Evolutionary conservation across 2,329 filamentous ascomycete genomes (phyloP).

Genomic region (Chaetomium strumarium): DNA sequence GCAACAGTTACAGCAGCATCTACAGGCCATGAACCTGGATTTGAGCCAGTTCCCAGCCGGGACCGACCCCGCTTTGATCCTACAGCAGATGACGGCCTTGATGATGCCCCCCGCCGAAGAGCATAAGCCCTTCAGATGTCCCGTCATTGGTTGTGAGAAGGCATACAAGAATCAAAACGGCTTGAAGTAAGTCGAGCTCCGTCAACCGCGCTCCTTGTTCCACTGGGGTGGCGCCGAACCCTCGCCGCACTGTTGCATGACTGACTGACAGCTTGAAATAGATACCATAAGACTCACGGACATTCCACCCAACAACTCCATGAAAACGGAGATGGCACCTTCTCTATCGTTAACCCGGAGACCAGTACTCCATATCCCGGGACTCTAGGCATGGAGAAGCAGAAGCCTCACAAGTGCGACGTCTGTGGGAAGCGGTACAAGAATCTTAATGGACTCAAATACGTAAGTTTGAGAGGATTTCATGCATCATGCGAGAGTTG

Average conservation of each 20-base stretch:
- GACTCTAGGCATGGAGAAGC: slow-evolving; percentile 98
- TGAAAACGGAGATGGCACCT: slow-evolving; percentile 94
- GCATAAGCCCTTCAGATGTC: slow-evolving; percentile 95
- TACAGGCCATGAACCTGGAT: slow-evolving; percentile 67
- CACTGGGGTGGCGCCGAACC: not conserved
- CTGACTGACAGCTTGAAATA: slow-evolving; percentile 31
- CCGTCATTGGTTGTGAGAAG: slow-evolving; percentile 97
- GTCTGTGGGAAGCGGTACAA: slow-evolving; percentile 98
- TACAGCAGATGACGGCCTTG: slow-evolving; percentile 54
- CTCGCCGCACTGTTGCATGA: not conserved
- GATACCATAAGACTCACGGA: slow-evolving; percentile 73
- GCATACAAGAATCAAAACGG: slow-evolving; percentile 99
- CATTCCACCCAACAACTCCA: slow-evolving; percentile 96
- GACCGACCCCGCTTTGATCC: slow-evolving; percentile 58
- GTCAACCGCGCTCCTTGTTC: not conserved
- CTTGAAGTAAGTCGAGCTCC: slow-evolving; percentile 63
- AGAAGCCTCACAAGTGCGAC: slow-evolving; percentile 97
- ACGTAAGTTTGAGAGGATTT: slow-evolving; percentile 45
- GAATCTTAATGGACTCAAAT: slow-evolving; percentile 97
- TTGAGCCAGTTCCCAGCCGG: slow-evolving; percentile 70
- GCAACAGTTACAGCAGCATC: slow-evolving; percentile 57
- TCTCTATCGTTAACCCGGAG: slow-evolving; percentile 95
- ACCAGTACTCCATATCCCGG: slow-evolving; percentile 92
- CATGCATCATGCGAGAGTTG: too few species aligned
- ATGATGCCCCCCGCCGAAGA: slow-evolving; percentile 69